A percentile compares a stretch with the other conserved stretches of the same genome.
Conservation (phyloP, 805 yeast species). For the Cyberlindnera maclurae region DNA sequence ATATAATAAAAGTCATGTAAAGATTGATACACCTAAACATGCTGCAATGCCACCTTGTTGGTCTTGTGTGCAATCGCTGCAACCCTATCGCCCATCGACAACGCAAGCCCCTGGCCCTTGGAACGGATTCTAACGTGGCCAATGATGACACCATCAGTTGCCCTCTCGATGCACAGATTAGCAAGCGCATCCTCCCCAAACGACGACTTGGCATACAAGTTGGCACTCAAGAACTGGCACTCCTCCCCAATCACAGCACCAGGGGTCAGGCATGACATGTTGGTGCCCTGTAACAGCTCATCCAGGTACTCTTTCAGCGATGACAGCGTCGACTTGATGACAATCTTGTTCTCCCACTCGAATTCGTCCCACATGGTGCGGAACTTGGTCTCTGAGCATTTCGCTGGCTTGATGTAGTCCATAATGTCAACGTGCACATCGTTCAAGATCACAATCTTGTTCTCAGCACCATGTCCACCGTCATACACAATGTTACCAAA, state of each 20-base stretch:
- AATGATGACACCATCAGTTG: constrained; percentile 63
- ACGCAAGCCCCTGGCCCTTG: constrained; percentile 95
- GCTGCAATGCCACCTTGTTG: constrained; percentile 28
- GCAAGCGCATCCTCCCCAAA: constrained; percentile 98
- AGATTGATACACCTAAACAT: constrained; percentile 18
- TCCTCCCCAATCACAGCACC: constrained; percentile 86
- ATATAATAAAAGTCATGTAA: not conserved
- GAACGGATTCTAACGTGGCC: constrained; percentile 97
- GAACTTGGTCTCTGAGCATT: constrained; percentile 81
- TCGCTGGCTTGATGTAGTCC: constrained; percentile 96
- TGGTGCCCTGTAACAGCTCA: constrained; percentile 71
- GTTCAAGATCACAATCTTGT: constrained; percentile 82
- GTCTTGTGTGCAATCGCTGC: constrained; percentile 69
- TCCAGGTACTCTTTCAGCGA: constrained; percentile 73
- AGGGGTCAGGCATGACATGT: constrained; percentile 90
- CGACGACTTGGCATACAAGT: constrained; percentile 82
- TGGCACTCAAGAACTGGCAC: constrained; percentile 89
- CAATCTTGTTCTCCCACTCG: constrained; percentile 71
- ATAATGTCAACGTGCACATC: constrained; percentile 94
- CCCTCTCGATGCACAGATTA: constrained; percentile 85
- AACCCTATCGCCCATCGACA: constrained; percentile 89
- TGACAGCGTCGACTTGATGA: constrained; percentile 55
- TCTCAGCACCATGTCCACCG: constrained; percentile 88
- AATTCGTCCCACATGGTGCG: constrained; percentile 98
- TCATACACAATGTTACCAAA: constrained; percentile 96